Evolutionary conservation across 148 eudicot species (phyloP), one percentile per base, ranked within the genome.

Genomic region (Polygonum maritimum): DNA sequence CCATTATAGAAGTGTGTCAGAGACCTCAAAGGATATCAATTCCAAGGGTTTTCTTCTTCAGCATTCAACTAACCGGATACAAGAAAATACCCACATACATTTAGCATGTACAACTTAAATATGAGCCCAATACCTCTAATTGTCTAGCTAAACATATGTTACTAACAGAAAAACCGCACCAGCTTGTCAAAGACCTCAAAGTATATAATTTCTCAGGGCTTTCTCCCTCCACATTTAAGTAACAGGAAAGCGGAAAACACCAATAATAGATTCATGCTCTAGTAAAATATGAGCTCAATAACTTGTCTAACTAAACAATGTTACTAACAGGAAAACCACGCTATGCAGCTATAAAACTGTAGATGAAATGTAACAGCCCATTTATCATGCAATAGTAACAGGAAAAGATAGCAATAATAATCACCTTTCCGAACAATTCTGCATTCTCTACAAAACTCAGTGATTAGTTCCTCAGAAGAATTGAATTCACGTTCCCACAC

Each of bases 361-460:
- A 36, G 71, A 67, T 67, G 21, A 67, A 67, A 67, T 26, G 8
- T 9, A 22, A 13, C 38, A 51, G 55, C 55, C 55, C 55, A 60
- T 36, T 70, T 67, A 67, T 35, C 45, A 35, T 35, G 45, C 44
- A 36, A 35, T 26, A 67, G 38, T 38, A 6, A 67, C 71, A 67
- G 45, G 19, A 33, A 35, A 67, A 16, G 44, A 67, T 67, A 74
- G 62, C 76, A 40, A 76, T 19, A 69, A 48, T 18, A 62, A 76
- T 82, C 84, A 95, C 98, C 98, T 95, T 95, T 95, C 51, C 98
- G 88, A 80, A 95, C 98, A 73, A 95, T 87, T 79, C 98, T 88
- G 86, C 98, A 95, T 81, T 95, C 98, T 89, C 98, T 88, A 80
- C 98, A 95, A 78, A 95, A 95, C 86, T 95, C 98, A 44, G 97